These are phyloP conservation scores for Penicillium sp. DNA, from an alignment of 2,329 filamentous ascomycete genomes.

Conservation along the genomic window DNA sequence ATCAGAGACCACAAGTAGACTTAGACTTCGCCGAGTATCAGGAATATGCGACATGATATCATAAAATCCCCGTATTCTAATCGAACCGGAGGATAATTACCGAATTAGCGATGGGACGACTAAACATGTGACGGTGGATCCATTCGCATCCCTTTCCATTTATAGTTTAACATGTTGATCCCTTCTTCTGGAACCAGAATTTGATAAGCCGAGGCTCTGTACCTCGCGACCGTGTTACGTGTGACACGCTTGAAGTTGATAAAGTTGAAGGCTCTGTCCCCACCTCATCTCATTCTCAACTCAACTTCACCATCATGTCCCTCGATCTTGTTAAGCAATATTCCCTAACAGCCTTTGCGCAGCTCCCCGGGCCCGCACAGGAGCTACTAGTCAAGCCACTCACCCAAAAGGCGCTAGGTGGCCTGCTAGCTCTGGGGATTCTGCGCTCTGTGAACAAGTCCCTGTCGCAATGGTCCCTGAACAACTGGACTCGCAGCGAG, in stretches of 20 bases:
- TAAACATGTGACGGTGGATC: background rate
- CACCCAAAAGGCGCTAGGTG: slow-evolving; percentile 26
- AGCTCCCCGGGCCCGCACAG: slow-evolving; percentile 28
- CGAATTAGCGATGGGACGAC: too few relatives aligned
- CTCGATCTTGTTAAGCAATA: slow-evolving; percentile 25
- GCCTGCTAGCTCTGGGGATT: slow-evolving; percentile 22
- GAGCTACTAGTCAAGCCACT: slow-evolving; percentile 25
- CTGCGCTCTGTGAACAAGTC: slow-evolving; percentile 28
- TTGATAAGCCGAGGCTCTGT: too few relatives aligned
- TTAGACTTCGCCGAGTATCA: too few relatives aligned
- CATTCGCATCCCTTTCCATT: slow-evolving; percentile 10
- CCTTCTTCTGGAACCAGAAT: background rate
- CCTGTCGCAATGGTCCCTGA: slow-evolving; percentile 27
- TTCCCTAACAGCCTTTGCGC: slow-evolving; percentile 20
- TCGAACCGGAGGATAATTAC: background rate
- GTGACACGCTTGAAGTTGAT: too few relatives aligned
- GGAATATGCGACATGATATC: too few relatives aligned
- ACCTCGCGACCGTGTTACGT: too few relatives aligned
- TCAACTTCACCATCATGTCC: slow-evolving; percentile 17
- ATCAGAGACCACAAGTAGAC: too few relatives aligned
- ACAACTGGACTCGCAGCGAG: slow-evolving; percentile 29
- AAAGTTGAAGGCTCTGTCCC: background rate
- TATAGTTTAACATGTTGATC: background rate
- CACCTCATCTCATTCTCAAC: background rate
- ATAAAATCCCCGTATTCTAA: too few relatives aligned